These are phyloP conservation scores for Dendrobium nobile DNA, from an alignment of 106 monocot genomes.

Conservation along the genomic window DNA sequence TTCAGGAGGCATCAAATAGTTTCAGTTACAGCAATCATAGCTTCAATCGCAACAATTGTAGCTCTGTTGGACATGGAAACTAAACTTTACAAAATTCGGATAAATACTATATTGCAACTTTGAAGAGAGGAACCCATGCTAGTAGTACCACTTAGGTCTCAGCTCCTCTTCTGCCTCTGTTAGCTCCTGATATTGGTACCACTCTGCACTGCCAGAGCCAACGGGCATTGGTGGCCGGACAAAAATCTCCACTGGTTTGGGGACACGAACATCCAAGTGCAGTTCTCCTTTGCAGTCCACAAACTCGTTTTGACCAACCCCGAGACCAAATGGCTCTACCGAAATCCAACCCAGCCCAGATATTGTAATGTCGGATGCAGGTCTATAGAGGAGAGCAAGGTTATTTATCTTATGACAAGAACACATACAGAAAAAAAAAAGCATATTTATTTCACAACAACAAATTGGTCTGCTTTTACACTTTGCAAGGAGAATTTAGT, in stretches of 20 bases:
- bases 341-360: slow-evolving; percentile 95
- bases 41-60: background rate
- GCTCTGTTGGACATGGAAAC: background rate
- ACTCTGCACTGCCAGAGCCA: slow-evolving; percentile 47
- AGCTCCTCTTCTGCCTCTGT: slow-evolving; percentile 76
- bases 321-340: slow-evolving; percentile 42
- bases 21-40: background rate
- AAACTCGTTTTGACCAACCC: background rate
- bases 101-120: background rate
- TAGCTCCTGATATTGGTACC: slow-evolving; percentile 86
- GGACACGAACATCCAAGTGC: slow-evolving; percentile 58
- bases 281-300: slow-evolving; percentile 36
- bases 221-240: slow-evolving; percentile 73
- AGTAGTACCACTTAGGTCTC: slow-evolving; percentile 89
- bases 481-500: background rate
- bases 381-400: slow-evolving; percentile 30
- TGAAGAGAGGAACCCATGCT: background rate
- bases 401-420: background rate
- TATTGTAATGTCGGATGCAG: slow-evolving; percentile 92
- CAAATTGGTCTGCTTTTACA: too few relatives aligned
- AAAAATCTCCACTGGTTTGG: slow-evolving; percentile 89
- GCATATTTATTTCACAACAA: background rate
- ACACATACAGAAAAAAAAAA: background rate
- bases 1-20: background rate
- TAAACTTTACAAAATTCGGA: background rate